Evolutionary conservation across 2,329 filamentous ascomycete genomes (phyloP).

Genomic region (Colletotrichum plurivorum): DNA sequence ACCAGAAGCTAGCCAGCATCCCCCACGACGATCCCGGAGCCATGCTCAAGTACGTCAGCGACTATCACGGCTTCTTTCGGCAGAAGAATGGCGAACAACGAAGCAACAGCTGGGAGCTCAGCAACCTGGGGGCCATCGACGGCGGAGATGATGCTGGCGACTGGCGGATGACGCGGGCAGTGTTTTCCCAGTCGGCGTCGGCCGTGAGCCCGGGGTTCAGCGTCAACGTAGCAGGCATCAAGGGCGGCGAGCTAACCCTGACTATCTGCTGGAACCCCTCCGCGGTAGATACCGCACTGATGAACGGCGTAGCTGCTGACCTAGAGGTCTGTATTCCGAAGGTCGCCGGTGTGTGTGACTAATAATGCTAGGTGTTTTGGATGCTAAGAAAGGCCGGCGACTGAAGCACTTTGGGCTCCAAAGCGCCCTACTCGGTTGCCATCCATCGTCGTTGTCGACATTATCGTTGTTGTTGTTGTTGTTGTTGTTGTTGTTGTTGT

Average conservation of each 20-base stretch:
- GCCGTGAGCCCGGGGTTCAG: slow-evolving; percentile 58
- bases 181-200: slow-evolving; percentile 66
- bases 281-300: slow-evolving; percentile 54
- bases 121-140: slow-evolving; percentile 64
- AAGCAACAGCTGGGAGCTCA: slow-evolving; percentile 64
- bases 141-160: slow-evolving; percentile 26
- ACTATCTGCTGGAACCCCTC: slow-evolving; percentile 64
- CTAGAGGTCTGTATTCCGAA: slow-evolving; percentile 49
- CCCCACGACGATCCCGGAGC: slow-evolving; percentile 60
- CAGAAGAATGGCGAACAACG: slow-evolving; percentile 59
- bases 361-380: slow-evolving; percentile 48
- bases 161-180: slow-evolving; percentile 57
- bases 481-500: too few relatives aligned
- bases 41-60: slow-evolving; percentile 57
- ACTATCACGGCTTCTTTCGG: slow-evolving; percentile 59
- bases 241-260: slow-evolving; percentile 56
- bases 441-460: too few relatives aligned
- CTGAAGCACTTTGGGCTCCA: too few relatives aligned
- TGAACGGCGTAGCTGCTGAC: slow-evolving; percentile 54
- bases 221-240: slow-evolving; percentile 63
- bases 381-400: too few relatives aligned
- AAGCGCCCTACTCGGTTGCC: too few relatives aligned
- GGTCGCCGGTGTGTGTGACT: slow-evolving; percentile 42
- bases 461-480: too few relatives aligned
- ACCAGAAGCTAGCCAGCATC: slow-evolving; percentile 49